phyloP scores from a whole-genome alignment of 1,284 basidiomycete genomes.

The Trichosporon coremiiforme region DNA sequence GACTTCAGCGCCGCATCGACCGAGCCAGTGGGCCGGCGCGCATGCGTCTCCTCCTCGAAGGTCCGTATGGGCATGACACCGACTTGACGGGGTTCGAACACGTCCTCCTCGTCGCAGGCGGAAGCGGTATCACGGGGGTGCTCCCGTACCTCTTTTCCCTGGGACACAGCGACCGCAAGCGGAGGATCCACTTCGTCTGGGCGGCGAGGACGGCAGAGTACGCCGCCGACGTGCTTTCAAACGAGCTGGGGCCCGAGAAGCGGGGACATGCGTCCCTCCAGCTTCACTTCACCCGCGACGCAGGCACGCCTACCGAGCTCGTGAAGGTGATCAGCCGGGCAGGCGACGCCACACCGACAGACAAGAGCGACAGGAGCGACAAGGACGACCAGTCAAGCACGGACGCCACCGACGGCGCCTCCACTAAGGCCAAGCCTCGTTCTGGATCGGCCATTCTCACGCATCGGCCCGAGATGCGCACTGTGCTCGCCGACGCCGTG shows the following conservation, averaged over 20 bases:
- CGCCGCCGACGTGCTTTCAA: constrained; percentile 34
- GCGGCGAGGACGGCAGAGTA: constrained; percentile 33
- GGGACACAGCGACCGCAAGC: background rate
- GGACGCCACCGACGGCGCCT: background rate
- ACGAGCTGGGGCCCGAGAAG: constrained; percentile 30
- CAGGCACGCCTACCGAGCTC: too few relatives aligned
- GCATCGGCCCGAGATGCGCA: constrained; percentile 34
- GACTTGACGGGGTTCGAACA: constrained; percentile 31
- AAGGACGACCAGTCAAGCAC: too few relatives aligned
- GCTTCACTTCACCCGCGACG: constrained; percentile 25
- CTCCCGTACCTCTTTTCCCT: constrained; percentile 37
- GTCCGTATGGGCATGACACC: constrained; percentile 41
- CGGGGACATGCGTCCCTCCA: constrained; percentile 13
- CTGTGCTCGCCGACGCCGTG: constrained; percentile 21
- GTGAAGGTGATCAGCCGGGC: too few relatives aligned
- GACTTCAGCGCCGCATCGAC: constrained; percentile 18
- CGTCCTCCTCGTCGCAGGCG: constrained; percentile 38
- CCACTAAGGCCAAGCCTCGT: background rate
- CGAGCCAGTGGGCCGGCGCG: background rate
- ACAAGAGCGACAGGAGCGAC: too few relatives aligned
- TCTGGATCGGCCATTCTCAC: background rate
- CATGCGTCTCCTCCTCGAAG: constrained; percentile 37
- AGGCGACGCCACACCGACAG: too few relatives aligned
- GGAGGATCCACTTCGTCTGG: constrained; percentile 36
- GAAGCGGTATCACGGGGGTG: constrained; percentile 39